A percentile compares a stretch with the other conserved stretches of the same genome.
These are phyloP conservation scores for Fimicolochytrium jonesii DNA, from an alignment of 192 early-diverging fungal species.

Conservation along the genomic window DNA sequence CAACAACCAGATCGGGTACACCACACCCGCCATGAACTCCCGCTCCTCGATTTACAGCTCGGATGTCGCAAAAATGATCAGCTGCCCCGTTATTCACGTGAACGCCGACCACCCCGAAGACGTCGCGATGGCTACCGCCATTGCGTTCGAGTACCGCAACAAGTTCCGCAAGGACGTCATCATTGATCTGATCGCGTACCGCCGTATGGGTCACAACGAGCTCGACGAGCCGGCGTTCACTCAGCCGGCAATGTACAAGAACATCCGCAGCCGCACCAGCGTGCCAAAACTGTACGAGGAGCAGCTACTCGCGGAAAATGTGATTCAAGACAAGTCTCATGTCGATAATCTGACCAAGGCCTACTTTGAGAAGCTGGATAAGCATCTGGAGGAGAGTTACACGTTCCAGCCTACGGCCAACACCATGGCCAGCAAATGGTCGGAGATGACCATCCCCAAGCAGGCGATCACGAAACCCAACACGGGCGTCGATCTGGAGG, in stretches of 20 bases:
- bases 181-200: conserved; percentile 90
- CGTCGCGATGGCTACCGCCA: conserved; percentile 74
- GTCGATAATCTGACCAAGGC: conserved; percentile 51
- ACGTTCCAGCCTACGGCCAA: conserved; percentile 52
- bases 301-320: conserved; percentile 41
- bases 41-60: conserved; percentile 87
- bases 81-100: conserved; percentile 92
- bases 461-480: conserved; percentile 45
- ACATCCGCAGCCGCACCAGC: conserved; percentile 77
- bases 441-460: conserved; percentile 60
- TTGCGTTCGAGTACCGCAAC: conserved; percentile 88
- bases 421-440: conserved; percentile 78
- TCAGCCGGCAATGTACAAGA: conserved; percentile 95
- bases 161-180: conserved; percentile 95
- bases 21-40: conserved; percentile 92
- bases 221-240: conserved; percentile 97
- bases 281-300: conserved; percentile 86
- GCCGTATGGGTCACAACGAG: conserved; percentile 97
- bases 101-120: conserved; percentile 94
- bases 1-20: conserved; percentile 96
- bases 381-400: conserved; percentile 56
- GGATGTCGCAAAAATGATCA: conserved; percentile 95
- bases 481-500: conserved; percentile 52
- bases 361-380: conserved; percentile 60
- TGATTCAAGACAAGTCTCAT: conserved; percentile 24